Conservation (phyloP, 495 filamentous ascomycete genomes). For the Penicillium manginii region DNA sequence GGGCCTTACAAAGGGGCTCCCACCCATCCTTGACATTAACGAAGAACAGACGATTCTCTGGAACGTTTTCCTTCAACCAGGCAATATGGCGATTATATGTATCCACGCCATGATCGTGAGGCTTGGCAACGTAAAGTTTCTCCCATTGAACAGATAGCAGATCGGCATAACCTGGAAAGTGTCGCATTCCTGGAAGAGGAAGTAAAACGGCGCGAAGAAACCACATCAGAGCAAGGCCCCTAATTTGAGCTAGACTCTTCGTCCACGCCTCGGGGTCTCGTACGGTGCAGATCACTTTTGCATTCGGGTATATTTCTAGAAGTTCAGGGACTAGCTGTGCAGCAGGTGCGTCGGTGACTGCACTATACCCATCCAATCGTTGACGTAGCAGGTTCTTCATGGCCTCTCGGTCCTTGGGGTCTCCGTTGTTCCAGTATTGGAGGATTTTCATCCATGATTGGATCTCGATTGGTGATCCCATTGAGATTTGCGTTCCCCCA, state of each 20-base stretch:
- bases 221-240: slow-evolving; percentile 16
- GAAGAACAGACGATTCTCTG: slow-evolving; percentile 48
- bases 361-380: slow-evolving; percentile 16
- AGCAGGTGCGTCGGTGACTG: slow-evolving; percentile 20
- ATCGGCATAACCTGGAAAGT: slow-evolving; percentile 19
- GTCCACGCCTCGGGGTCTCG: slow-evolving; percentile 20
- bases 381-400: slow-evolving; percentile 13
- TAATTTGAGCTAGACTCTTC: slow-evolving; percentile 15
- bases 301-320: slow-evolving; percentile 21
- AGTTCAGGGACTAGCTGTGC: slow-evolving; percentile 18
- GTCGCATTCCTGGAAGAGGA: slow-evolving; percentile 17
- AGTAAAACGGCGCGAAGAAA: slow-evolving; percentile 18
- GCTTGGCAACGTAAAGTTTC: slow-evolving; percentile 5
- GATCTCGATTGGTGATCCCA: slow-evolving; percentile 17
- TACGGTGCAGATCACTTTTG: slow-evolving; percentile 18
- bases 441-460: slow-evolving; percentile 18
- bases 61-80: slow-evolving; percentile 41
- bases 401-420: not conserved
- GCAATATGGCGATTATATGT: slow-evolving; percentile 30
- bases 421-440: slow-evolving; percentile 9
- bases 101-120: slow-evolving; percentile 8
- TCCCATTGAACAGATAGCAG: slow-evolving; percentile 18
- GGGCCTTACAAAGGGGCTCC: slow-evolving; percentile 52
- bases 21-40: slow-evolving; percentile 51
- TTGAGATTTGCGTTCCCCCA: slow-evolving; percentile 23